Base-by-base conservation (phyloP, 2,329 filamentous ascomycete genomes). In the Pseudopithomyces chartarum region DNA sequence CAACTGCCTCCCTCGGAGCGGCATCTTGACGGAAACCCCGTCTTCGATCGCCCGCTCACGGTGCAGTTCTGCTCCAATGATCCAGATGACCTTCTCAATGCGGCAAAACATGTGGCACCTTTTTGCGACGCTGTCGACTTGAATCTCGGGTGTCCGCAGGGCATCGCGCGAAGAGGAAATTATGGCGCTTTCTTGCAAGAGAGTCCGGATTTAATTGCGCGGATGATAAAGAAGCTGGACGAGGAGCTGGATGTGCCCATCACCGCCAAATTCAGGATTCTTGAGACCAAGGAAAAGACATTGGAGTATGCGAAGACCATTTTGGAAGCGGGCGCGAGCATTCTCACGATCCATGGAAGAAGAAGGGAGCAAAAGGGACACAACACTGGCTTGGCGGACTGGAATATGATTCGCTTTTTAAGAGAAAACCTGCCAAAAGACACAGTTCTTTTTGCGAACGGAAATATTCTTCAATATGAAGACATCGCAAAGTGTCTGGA, bases 51-150 rank as follows among this genome's bases (percentile, higher is more conserved):
- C 6, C 95, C 95, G 0, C 86, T 98, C 10, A 92, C 97, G 67
- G 94, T 97, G 2, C 95, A 99, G 71, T 99, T 99, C 77, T 99
- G 95, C 81, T 90, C 92, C 60, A 96, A 95, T 76, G 88, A 95
- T 58, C 86, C 92, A 0, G 84, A 90, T n/a, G 86, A 90, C 52
- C 83, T 97, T 19, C 86, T 98, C 46, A 83, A 84, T 26, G 92
- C 95, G 0, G 95, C 94, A 0, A 84, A 85, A 61, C 83, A 88
- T 58, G 93, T 92, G 0, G 88, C 90, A 5, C 91, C 92, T 0
- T 90, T 93, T 75, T 98, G 94, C 76, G 95, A 99, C 74, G 95
- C 95, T 7, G 90, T 99, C 3, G 95, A 99, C 74, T 79, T 99
- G 66, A 99, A 99, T 73, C 82, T 99, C 4, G 95, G 95, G 7